Percentiles rank a stretch among this genome's conserved stretches.
These are phyloP conservation scores for Paragyromitra xinjiangensis DNA, from an alignment of 495 filamentous ascomycete species.

Conservation along the genomic window DNA sequence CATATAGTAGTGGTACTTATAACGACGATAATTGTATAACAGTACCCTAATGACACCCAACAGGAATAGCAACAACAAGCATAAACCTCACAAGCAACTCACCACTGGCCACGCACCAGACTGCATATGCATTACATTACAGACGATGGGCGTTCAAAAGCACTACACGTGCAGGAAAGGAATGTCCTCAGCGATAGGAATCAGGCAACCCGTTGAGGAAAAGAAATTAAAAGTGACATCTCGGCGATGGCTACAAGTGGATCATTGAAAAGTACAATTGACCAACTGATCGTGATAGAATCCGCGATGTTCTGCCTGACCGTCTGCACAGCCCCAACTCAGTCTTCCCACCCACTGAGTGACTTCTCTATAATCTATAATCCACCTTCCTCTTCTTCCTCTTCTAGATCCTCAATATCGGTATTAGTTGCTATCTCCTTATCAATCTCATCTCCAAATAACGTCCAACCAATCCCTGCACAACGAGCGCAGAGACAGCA, in stretches of 20 bases:
- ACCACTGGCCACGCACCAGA: background rate
- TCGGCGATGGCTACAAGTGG: background rate
- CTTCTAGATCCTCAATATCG: background rate
- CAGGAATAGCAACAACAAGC: too few relatives aligned
- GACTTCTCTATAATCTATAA: too few relatives aligned
- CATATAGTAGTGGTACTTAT: too few relatives aligned
- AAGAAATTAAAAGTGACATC: background rate
- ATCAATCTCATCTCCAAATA: conserved; percentile 23
- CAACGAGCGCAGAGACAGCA: background rate
- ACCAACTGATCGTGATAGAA: too few relatives aligned
- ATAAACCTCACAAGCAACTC: too few relatives aligned
- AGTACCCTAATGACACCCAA: too few relatives aligned
- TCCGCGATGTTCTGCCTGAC: too few relatives aligned
- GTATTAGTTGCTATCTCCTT: background rate
- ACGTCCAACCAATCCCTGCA: conserved; percentile 20
- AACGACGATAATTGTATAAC: too few relatives aligned
- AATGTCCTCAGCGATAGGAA: background rate
- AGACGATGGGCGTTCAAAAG: background rate
- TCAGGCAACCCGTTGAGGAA: background rate
- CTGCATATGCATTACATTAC: background rate
- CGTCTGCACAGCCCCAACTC: too few relatives aligned
- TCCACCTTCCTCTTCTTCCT: too few relatives aligned
- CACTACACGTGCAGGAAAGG: background rate
- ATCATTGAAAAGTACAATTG: too few relatives aligned
- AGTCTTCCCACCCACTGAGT: too few relatives aligned